Evolutionary conservation across 371 early-diverging fungal species (phyloP).

Genomic region (Smittium mucronatum): DNA sequence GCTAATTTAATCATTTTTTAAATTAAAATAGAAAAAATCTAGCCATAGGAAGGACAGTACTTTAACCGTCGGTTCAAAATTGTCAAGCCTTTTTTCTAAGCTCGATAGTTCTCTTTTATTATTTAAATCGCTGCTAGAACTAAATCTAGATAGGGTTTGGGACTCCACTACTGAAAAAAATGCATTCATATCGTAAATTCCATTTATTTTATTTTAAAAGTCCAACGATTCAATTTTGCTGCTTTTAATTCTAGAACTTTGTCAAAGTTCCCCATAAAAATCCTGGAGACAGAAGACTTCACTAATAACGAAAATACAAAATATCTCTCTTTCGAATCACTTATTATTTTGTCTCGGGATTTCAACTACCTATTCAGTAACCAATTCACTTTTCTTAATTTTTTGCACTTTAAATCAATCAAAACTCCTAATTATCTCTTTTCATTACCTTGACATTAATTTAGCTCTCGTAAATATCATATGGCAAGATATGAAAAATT

Average conservation of each 20-base stretch:
- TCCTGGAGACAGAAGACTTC: neutral
- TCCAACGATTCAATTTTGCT: neutral
- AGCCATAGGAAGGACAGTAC: neutral
- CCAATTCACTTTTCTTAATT: neutral
- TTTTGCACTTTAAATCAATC: neutral
- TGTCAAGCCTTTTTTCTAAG: neutral
- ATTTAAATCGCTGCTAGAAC: neutral
- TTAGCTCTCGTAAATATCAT: constrained; percentile 51
- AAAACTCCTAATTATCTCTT: neutral
- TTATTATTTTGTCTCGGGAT: neutral
- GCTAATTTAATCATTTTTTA: neutral
- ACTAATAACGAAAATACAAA: neutral
- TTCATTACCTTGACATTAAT: neutral
- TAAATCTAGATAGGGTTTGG: neutral
- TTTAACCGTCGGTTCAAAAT: neutral
- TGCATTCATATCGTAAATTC: neutral
- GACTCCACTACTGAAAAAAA: constrained; percentile 1
- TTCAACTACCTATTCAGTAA: constrained; percentile 5
- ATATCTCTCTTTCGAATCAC: neutral
- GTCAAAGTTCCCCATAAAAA: neutral
- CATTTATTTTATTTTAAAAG: neutral
- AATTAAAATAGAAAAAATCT: neutral
- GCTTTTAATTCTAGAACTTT: neutral
- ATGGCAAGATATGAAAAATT: constrained; percentile 78
- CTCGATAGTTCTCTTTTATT: neutral